phyloP scores from a whole-genome alignment of 805 yeast species.

The Kazachstania bromeliacearum region DNA sequence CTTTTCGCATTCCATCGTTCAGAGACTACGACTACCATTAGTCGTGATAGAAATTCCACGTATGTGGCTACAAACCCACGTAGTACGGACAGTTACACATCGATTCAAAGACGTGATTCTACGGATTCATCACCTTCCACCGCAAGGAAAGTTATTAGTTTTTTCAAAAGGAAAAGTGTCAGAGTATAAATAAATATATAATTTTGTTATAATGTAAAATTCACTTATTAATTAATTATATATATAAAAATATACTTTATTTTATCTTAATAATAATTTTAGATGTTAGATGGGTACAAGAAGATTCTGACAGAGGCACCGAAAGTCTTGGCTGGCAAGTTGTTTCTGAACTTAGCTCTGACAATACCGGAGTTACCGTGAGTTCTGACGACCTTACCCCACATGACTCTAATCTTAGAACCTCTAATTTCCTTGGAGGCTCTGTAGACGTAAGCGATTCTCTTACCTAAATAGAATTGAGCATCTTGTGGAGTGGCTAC shows the following conservation, averaged over 20 bases:
- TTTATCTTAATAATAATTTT: slow-evolving; percentile 27
- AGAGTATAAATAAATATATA: slow-evolving; percentile 11
- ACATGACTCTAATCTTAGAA: slow-evolving; percentile 96
- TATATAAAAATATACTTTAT: background rate
- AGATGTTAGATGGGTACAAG: slow-evolving; percentile 99
- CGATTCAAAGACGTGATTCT: too few relatives aligned
- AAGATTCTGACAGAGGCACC: slow-evolving; percentile 99
- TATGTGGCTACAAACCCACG: background rate
- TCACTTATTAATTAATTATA: too few relatives aligned
- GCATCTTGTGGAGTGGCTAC: slow-evolving; percentile 87
- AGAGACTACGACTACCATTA: slow-evolving; percentile 3
- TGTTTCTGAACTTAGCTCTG: slow-evolving; percentile 96
- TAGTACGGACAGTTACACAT: background rate
- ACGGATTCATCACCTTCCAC: slow-evolving; percentile 40
- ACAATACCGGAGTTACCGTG: slow-evolving; percentile 98
- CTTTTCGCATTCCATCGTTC: slow-evolving; percentile 31
- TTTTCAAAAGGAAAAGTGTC: slow-evolving; percentile 58
- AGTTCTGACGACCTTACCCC: slow-evolving; percentile 98
- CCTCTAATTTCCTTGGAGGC: slow-evolving; percentile 96
- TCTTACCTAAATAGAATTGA: slow-evolving; percentile 97
- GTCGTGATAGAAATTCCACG: background rate
- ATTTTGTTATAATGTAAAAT: background rate
- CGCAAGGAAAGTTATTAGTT: slow-evolving; percentile 68
- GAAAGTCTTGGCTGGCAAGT: slow-evolving; percentile 98
- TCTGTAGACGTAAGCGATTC: slow-evolving; percentile 98